Evolutionary conservation across 2,329 filamentous ascomycete species (phyloP).

Genomic region (Ceratocystis cubensis): DNA sequence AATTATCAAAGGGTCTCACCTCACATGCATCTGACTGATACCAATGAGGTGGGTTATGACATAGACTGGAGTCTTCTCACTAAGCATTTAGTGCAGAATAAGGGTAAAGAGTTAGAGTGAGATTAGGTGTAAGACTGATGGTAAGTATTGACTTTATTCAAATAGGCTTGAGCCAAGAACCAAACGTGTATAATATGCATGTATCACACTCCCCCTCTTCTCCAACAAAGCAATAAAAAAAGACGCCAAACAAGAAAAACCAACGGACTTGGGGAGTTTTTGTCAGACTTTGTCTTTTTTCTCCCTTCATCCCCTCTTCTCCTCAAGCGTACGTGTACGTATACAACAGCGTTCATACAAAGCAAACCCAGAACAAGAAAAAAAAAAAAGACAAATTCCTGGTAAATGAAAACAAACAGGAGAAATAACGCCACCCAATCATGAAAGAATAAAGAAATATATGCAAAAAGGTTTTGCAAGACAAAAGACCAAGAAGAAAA

Average conservation of each 20-base stretch:
- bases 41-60: too few relatives aligned
- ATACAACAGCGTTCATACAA: background rate
- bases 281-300: background rate
- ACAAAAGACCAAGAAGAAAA: background rate
- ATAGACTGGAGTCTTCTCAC: background rate
- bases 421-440: conserved; percentile 15
- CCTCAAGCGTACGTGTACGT: background rate
- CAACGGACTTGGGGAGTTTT: background rate
- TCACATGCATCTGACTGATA: too few relatives aligned
- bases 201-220: background rate
- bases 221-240: background rate
- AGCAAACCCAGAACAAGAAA: background rate
- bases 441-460: conserved; percentile 1
- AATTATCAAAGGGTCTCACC: too few relatives aligned
- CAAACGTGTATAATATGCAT: background rate
- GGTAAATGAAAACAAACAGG: background rate
- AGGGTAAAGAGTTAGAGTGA: background rate
- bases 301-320: background rate
- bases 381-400: conserved; percentile 12
- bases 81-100: background rate
- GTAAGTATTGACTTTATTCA: background rate
- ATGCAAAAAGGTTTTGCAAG: background rate
- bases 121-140: background rate
- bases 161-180: background rate
- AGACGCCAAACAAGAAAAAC: background rate